Base-by-base conservation (phyloP, 306 rosid genomes). In the Vicia villosa region DNA sequence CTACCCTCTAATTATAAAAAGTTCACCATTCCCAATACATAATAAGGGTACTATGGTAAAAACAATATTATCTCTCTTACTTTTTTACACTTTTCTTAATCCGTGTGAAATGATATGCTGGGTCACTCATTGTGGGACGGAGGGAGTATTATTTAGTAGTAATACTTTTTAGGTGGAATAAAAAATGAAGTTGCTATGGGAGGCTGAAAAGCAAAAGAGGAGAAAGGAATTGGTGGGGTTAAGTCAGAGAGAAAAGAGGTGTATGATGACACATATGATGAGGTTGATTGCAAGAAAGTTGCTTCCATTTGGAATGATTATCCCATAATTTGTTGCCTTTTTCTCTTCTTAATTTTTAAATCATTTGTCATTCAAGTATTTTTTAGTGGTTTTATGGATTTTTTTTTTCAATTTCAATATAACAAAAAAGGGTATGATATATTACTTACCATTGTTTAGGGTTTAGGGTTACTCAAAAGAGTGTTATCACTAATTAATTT, bases 211-310 rank as follows among this genome's bases (percentile, higher is more conserved):
- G 88, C 69, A 76, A 86, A 85, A 81, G 83, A 71, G 45, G 78
- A 21, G 75, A 37, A 6, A 60, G 51, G 37, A 51, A 69, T 28
- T 19, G 71, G 71, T 46, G 43, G 57, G 55, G 72, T 59, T 38
- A 21, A 30, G 43, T 66, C n/a, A 34, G 52, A 12, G 40, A 64
- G 68, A 42, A 54, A 56, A 54, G 73, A 41, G 64, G 87, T 91
- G 87, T 79, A 87, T 81, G 91, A 92, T 92, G 97, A 86, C 97
- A 89, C 88, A 86, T 87, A 91, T 87, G 83, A 89, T 91, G 91
- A 87, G 90, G 68, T 70, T 41, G 60, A 32, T 67, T 7, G 28
- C 75, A 76, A 76, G 74, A 82, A 89, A 86, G 95, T 77, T 83
- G 66, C 73, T 67, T 77, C 84, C 79, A 80, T 86, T 82, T 68